Evolutionary conservation across 208 protist species (phyloP).

Genomic region (Leishmania lainsoni): DNA sequence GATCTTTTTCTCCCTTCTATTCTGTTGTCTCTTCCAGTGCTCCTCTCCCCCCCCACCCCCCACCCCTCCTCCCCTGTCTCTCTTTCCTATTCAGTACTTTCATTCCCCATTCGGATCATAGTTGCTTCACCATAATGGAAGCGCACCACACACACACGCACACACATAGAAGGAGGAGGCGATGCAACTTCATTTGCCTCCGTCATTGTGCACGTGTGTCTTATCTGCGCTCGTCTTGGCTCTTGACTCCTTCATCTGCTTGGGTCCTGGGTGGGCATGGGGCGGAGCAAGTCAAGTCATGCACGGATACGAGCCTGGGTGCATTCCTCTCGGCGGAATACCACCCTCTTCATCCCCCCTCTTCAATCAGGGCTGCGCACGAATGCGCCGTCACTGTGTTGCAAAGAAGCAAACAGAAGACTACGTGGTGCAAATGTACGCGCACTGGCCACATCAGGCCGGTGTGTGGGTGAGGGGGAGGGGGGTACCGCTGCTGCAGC

Average conservation of each 20-base stretch:
- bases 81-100: background rate
- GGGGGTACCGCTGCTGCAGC: background rate
- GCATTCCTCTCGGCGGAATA: background rate
- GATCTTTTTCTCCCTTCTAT: too few species aligned
- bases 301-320: background rate
- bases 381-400: background rate
- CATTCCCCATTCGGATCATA: background rate
- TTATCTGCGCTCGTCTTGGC: slow-evolving; percentile 1
- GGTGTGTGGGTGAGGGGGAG: background rate
- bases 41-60: background rate
- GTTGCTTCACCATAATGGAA: background rate
- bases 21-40: too few species aligned
- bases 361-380: background rate
- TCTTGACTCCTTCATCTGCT: background rate
- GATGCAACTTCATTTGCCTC: background rate
- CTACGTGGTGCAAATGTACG: background rate
- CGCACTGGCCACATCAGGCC: background rate
- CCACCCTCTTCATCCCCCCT: background rate
- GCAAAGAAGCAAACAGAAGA: background rate
- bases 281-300: background rate
- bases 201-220: slow-evolving; percentile 11
- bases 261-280: background rate
- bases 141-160: too few species aligned
- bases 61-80: too few species aligned
- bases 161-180: background rate